Percentiles rank a stretch among this genome's conserved stretches.
Evolutionary conservation across 176 grass and related monocot genomes (phyloP).

Genomic region (Elaeis guineensis): DNA sequence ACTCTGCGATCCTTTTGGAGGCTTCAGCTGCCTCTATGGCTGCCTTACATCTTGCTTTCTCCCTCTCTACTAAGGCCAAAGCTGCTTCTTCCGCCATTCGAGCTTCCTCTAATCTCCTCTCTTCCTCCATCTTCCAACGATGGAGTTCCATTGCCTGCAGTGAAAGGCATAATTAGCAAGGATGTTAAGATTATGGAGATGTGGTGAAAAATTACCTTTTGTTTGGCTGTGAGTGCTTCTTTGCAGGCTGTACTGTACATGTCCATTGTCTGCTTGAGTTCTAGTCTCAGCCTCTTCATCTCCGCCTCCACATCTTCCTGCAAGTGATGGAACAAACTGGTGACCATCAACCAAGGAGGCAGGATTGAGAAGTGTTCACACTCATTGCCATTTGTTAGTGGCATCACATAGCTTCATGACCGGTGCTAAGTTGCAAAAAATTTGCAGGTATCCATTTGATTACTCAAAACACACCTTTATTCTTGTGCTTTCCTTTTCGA

Average conservation of each 20-base stretch:
- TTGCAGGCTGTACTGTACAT: constrained; percentile 42
- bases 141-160: constrained; percentile 23
- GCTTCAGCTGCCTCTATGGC: constrained; percentile 33
- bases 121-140: constrained; percentile 30
- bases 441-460: no score
- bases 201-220: constrained; percentile 20
- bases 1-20: constrained; percentile 23
- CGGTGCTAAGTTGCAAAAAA: no score
- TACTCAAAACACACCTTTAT: no score
- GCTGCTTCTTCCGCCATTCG: constrained; percentile 26
- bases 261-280: constrained; percentile 41
- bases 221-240: constrained; percentile 29
- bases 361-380: no score
- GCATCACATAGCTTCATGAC: no score
- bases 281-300: constrained; percentile 29
- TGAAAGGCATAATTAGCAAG: neutral
- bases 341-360: no score
- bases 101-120: constrained; percentile 13
- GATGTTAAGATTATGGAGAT: neutral
- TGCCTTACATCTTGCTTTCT: constrained; percentile 26
- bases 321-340: no score
- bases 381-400: no score
- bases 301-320: constrained; percentile 34
- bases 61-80: constrained; percentile 20
- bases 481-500: no score